Evolutionary conservation across 257 asterid species (phyloP).

Genomic region (Solanum chmielewskii): DNA sequence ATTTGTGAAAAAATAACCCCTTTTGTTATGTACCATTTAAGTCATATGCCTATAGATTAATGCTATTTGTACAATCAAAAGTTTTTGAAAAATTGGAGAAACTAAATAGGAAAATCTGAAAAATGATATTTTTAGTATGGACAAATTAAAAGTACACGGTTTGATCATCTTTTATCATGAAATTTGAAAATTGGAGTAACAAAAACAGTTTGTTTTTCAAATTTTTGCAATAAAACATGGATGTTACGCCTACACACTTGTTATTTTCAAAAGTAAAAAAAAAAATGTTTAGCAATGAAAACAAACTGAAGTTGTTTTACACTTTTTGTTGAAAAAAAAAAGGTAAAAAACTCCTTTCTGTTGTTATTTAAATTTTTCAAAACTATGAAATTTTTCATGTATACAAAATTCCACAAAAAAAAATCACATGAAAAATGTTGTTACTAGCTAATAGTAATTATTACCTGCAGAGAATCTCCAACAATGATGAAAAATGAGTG

Average conservation of each 20-base stretch:
- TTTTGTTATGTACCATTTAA: neutral
- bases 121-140: neutral
- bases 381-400: neutral
- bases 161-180: too few relatives aligned
- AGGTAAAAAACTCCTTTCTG: neutral
- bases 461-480: conserved; percentile 13
- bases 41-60: neutral
- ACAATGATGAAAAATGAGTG: conserved; percentile 9
- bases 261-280: neutral
- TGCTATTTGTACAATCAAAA: neutral
- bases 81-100: neutral
- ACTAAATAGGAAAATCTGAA: neutral
- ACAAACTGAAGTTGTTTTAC: neutral
- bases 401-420: neutral
- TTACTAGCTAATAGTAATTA: neutral
- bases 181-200: neutral
- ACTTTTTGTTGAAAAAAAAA: neutral
- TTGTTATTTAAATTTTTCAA: too few relatives aligned
- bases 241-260: neutral
- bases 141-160: too few relatives aligned
- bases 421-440: neutral
- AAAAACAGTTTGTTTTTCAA: too few relatives aligned
- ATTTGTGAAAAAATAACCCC: neutral
- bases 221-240: neutral
- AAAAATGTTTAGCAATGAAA: too few relatives aligned